A percentile compares a stretch with the other conserved stretches of the same genome.
Conservation (phyloP, 306 rosid species). For the Argentina anserina region DNA sequence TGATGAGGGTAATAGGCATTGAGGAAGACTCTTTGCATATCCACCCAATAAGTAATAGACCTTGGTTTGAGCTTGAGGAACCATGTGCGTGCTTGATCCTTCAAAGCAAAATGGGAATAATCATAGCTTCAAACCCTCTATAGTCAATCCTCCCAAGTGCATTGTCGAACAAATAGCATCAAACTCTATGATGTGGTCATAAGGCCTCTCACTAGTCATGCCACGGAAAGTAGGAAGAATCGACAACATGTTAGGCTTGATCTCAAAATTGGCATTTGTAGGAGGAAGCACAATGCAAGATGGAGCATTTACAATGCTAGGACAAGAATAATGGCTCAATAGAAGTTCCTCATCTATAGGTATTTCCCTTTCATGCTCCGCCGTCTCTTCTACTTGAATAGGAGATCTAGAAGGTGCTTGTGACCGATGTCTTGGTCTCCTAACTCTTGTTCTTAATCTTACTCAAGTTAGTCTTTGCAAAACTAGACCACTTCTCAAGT, state of each 20-base stretch:
- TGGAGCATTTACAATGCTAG: too few species aligned
- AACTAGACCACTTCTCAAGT: neutral
- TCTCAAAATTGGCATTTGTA: neutral
- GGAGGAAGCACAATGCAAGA: too few species aligned
- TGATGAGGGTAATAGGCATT: neutral
- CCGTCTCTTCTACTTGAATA: too few species aligned
- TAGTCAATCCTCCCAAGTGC: neutral
- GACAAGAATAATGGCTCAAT: too few species aligned
- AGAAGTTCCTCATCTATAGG: too few species aligned
- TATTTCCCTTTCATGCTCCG: too few species aligned
- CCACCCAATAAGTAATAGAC: neutral
- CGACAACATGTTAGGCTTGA: too few species aligned
- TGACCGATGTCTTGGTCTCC: too few species aligned
- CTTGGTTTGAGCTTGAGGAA: neutral
- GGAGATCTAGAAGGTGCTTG: too few species aligned
- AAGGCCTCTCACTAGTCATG: neutral
- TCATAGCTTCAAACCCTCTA: neutral
- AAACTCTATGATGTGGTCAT: neutral
- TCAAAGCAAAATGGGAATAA: neutral
- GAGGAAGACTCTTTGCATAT: neutral
- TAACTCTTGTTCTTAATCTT: too few species aligned
- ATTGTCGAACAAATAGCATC: neutral
- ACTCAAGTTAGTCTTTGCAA: neutral
- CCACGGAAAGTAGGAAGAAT: neutral
- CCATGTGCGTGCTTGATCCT: neutral